Percentiles rank a stretch among this genome's conserved stretches.
These are phyloP conservation scores for Trichosporon sp. DNA, from an alignment of 1,284 basidiomycete species.

Conservation along the genomic window DNA sequence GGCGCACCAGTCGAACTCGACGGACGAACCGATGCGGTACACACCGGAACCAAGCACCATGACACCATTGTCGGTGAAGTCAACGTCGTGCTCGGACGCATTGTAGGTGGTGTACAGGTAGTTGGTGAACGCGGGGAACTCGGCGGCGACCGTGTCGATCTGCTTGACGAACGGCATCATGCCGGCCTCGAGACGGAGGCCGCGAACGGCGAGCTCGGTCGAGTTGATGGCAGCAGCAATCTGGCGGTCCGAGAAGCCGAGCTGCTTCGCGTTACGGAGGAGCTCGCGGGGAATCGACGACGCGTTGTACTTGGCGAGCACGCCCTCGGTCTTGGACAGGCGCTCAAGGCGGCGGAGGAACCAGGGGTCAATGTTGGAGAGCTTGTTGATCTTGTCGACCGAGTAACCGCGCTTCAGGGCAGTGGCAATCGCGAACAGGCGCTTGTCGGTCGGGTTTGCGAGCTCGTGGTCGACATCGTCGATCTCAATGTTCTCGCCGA, in stretches of 20 bases:
- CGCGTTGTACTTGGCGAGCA: conserved; percentile 62
- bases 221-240: conserved; percentile 68
- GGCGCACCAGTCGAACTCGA: conserved; percentile 99
- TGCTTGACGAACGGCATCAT: conserved; percentile 95
- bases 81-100: conserved; percentile 83
- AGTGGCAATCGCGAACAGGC: conserved; percentile 92
- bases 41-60: conserved; percentile 98
- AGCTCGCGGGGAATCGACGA: conserved; percentile 63
- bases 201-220: conserved; percentile 60
- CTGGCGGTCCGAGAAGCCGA: conserved; percentile 93
- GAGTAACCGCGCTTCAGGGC: conserved; percentile 92
- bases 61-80: conserved; percentile 84
- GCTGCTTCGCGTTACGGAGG: conserved; percentile 83
- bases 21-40: conserved; percentile 96
- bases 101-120: conserved; percentile 99
- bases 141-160: conserved; percentile 97
- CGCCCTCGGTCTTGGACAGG: conserved; percentile 73
- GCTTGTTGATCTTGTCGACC: conserved; percentile 92
- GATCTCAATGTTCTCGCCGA: conserved; percentile 64
- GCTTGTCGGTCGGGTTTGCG: conserved; percentile 64
- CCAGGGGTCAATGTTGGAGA: conserved; percentile 98
- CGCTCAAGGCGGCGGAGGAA: conserved; percentile 85
- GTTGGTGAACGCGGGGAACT: conserved; percentile 98
- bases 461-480: conserved; percentile 80
- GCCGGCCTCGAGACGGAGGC: conserved; percentile 72